Percentiles rank a stretch among this genome's conserved stretches.
Evolutionary conservation across 192 early-diverging fungal species (phyloP).

Genomic region (Piromyces finnis): DNA sequence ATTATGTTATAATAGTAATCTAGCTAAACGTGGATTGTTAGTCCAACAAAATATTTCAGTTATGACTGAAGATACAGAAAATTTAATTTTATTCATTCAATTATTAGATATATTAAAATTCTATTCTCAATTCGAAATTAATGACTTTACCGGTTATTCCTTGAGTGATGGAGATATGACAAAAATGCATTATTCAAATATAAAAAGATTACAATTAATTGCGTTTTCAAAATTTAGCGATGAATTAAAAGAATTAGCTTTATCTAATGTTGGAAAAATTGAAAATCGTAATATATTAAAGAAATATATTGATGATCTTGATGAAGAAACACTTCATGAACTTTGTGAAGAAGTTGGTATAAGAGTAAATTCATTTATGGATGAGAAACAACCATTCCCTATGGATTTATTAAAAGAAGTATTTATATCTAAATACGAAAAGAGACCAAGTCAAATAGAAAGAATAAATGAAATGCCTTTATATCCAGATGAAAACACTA

Average conservation of each 20-base stretch:
- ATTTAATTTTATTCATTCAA: constrained; percentile 31
- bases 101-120: constrained; percentile 47
- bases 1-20: constrained; percentile 5
- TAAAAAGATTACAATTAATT: constrained; percentile 57
- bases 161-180: constrained; percentile 46
- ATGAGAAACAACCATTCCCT: constrained; percentile 3
- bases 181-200: constrained; percentile 30
- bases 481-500: constrained; percentile 55
- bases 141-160: constrained; percentile 58
- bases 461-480: constrained; percentile 46
- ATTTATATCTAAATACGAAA: constrained; percentile 33
- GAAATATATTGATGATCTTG: constrained; percentile 29
- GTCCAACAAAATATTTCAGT: constrained; percentile 1
- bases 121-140: constrained; percentile 65
- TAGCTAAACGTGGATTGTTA: constrained; percentile 11
- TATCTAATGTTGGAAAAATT: constrained; percentile 52
- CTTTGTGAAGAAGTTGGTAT: constrained; percentile 46
- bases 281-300: constrained; percentile 20
- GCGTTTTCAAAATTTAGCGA: constrained; percentile 50
- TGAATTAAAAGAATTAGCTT: constrained; percentile 48
- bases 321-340: constrained; percentile 17
- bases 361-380: constrained; percentile 23
- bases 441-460: constrained; percentile 47
- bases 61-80: not conserved
- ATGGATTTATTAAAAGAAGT: constrained; percentile 35